Evolutionary conservation across 2,329 filamentous ascomycete species (phyloP).

Genomic region (Claviceps sp.): DNA sequence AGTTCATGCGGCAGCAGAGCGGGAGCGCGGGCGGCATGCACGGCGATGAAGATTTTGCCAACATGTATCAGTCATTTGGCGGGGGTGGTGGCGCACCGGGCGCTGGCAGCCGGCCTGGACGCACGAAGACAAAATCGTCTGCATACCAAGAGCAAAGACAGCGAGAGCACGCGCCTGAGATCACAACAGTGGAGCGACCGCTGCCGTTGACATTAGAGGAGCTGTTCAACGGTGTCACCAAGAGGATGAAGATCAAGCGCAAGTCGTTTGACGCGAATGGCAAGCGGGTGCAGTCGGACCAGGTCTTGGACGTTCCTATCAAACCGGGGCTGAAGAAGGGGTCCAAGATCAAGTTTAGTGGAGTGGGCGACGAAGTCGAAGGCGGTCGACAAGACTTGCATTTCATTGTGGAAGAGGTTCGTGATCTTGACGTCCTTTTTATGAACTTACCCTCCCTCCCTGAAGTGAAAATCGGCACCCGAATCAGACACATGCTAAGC

Average conservation of each 20-base stretch:
- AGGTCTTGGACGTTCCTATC: slow-evolving; percentile 87
- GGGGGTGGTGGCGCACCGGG: slow-evolving; percentile 20
- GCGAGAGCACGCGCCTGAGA: slow-evolving; percentile 53
- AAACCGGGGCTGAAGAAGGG: slow-evolving; percentile 93
- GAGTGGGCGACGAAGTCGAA: slow-evolving; percentile 95
- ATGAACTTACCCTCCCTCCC: too few relatives aligned
- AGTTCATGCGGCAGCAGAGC: slow-evolving; percentile 53
- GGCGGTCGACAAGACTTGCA: slow-evolving; percentile 91
- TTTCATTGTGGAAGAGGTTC: slow-evolving; percentile 87
- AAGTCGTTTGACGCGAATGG: slow-evolving; percentile 83
- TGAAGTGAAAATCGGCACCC: too few relatives aligned
- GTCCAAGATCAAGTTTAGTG: slow-evolving; percentile 95
- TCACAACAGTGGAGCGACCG: slow-evolving; percentile 79
- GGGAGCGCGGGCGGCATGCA: slow-evolving; percentile 20
- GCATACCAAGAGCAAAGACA: slow-evolving; percentile 20
- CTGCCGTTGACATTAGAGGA: slow-evolving; percentile 77
- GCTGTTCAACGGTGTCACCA: slow-evolving; percentile 71
- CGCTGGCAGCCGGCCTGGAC: slow-evolving; percentile 23
- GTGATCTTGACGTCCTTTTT: slow-evolving; percentile 13
- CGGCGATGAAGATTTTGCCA: slow-evolving; percentile 33
- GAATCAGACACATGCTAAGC: slow-evolving; percentile 4
- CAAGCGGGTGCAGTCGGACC: slow-evolving; percentile 76
- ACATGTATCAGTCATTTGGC: slow-evolving; percentile 41
- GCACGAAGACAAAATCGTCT: slow-evolving; percentile 28
- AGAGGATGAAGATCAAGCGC: slow-evolving; percentile 97